Percentiles rank a stretch among this genome's conserved stretches.
Evolutionary conservation across 345 rosid genomes (phyloP).

Genomic region (Ceriops tagal): DNA sequence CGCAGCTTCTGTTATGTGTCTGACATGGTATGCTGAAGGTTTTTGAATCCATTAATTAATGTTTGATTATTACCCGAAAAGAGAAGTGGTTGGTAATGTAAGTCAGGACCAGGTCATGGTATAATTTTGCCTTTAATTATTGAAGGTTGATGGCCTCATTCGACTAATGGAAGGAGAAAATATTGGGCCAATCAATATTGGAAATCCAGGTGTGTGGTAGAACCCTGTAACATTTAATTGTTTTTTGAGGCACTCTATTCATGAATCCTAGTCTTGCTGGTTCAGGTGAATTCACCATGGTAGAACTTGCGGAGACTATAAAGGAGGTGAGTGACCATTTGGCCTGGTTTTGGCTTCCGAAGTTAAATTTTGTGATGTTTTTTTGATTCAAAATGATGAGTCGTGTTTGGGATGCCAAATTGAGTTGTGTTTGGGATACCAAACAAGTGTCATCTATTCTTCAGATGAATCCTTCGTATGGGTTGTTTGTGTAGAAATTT

Average conservation of each 20-base stretch:
- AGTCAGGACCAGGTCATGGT: background rate
- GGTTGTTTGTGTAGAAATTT: too few species aligned
- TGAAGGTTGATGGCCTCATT: constrained; percentile 89
- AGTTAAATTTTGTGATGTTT: background rate
- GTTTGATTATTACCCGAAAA: background rate
- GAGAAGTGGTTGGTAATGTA: background rate
- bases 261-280: background rate
- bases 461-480: too few species aligned
- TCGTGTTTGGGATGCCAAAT: too few species aligned
- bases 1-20: constrained; percentile 96
- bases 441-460: too few species aligned
- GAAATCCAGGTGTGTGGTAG: constrained; percentile 57
- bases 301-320: constrained; percentile 79
- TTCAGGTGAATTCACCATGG: constrained; percentile 84
- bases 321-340: constrained; percentile 60
- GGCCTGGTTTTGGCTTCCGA: background rate
- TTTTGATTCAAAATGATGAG: background rate
- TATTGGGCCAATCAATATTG: constrained; percentile 89
- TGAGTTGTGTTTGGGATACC: background rate
- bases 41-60: background rate
- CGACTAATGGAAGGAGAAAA: constrained; percentile 91
- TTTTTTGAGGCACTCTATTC: background rate
- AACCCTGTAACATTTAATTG: background rate
- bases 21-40: constrained; percentile 61
- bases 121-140: background rate